These are phyloP conservation scores for Leptosphaerulina australis DNA, from an alignment of 2,329 filamentous ascomycete species.

Conservation along the genomic window DNA sequence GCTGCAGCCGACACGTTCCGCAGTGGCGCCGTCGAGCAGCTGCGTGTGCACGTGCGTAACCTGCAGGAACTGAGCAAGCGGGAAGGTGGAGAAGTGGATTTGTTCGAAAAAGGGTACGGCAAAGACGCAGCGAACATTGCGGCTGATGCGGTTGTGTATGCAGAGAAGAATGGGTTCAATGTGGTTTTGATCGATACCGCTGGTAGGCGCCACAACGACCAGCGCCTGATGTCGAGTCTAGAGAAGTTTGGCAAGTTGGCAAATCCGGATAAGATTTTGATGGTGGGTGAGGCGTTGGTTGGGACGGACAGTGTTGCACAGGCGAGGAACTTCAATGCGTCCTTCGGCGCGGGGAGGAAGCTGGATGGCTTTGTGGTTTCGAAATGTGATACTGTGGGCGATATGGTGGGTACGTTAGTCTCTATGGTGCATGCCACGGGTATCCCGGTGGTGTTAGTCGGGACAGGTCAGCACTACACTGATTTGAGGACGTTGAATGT, in stretches of 20 bases:
- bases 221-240: conserved; percentile 91
- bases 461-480: conserved; percentile 71
- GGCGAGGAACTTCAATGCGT: conserved; percentile 92
- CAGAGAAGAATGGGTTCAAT: conserved; percentile 76
- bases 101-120: conserved; percentile 97
- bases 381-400: conserved; percentile 98
- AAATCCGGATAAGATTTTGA: conserved; percentile 96
- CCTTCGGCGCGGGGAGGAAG: conserved; percentile 79
- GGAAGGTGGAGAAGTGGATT: conserved; percentile 79
- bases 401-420: conserved; percentile 95
- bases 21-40: conserved; percentile 94
- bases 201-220: conserved; percentile 91
- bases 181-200: conserved; percentile 98
- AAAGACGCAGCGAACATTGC: conserved; percentile 97
- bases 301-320: conserved; percentile 95
- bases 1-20: conserved; percentile 93
- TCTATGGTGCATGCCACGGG: conserved; percentile 97
- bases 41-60: conserved; percentile 93
- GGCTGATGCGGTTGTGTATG: conserved; percentile 87
- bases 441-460: conserved; percentile 93
- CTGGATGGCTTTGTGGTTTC: conserved; percentile 98
- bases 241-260: conserved; percentile 98
- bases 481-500: conserved; percentile 69
- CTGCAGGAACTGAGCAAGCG: conserved; percentile 84
- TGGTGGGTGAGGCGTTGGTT: conserved; percentile 92